Evolutionary conservation across 2,329 filamentous ascomycete genomes (phyloP).

Genomic region (Beauveria bassiana): DNA sequence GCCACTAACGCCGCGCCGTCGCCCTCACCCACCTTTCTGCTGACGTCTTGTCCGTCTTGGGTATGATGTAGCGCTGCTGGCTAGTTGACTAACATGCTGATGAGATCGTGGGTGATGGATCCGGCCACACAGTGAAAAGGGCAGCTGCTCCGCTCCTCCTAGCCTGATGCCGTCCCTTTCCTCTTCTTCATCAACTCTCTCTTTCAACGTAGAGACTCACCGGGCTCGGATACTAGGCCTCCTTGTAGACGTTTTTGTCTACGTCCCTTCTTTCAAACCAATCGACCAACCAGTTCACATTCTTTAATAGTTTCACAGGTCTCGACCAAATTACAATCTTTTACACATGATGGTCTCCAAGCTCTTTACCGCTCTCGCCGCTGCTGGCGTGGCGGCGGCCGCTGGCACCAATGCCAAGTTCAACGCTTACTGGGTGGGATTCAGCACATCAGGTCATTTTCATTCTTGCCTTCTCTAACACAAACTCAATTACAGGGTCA

Average conservation of each 20-base stretch:
- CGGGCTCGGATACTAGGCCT: constrained; percentile 21
- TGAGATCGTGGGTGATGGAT: not conserved
- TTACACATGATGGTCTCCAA: constrained; percentile 14
- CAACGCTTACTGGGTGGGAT: constrained; percentile 34
- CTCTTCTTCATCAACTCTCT: constrained; percentile 18
- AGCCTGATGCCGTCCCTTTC: constrained; percentile 1
- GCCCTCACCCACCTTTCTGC: not conserved
- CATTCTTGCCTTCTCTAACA: not conserved
- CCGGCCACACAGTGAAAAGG: constrained; percentile 2
- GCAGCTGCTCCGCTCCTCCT: constrained; percentile 2
- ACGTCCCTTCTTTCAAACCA: constrained; percentile 32
- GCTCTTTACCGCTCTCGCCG: constrained; percentile 19
- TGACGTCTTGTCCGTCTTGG: not conserved
- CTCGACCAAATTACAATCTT: constrained; percentile 28
- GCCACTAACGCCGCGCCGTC: not conserved
- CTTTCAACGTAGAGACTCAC: constrained; percentile 21
- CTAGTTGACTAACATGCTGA: not conserved
- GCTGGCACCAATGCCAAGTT: constrained; percentile 18
- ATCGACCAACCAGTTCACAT: constrained; percentile 17
- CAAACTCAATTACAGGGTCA: constrained; percentile 24
- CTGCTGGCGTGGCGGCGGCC: constrained; percentile 17
- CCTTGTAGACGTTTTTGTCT: constrained; percentile 28
- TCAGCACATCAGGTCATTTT: not conserved
- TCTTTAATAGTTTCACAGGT: constrained; percentile 21
- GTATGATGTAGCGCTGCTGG: not conserved